phyloP scores from a whole-genome alignment of 805 yeast genomes.

The Monosporozyma siamensis region DNA sequence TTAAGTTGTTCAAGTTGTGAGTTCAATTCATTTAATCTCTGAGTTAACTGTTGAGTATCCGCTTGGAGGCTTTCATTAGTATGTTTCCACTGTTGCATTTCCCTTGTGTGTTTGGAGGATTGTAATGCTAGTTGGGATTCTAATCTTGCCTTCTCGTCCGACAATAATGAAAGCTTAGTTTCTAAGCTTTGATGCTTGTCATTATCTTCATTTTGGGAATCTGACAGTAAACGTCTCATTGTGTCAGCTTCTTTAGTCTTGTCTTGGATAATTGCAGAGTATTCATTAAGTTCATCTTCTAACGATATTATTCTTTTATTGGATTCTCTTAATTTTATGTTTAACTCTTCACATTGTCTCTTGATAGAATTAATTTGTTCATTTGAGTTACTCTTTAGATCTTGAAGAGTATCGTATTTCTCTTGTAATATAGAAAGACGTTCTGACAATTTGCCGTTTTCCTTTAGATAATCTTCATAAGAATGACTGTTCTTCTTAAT shows the following conservation, averaged over 20 bases:
- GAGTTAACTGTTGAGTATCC: constrained; percentile 28
- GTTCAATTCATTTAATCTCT: constrained; percentile 29
- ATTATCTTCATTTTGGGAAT: constrained; percentile 52
- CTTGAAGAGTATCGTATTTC: constrained; percentile 32
- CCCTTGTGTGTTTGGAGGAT: constrained; percentile 51
- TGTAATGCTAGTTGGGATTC: constrained; percentile 44
- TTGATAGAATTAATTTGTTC: constrained; percentile 42
- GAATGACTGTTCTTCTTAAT: constrained; percentile 32
- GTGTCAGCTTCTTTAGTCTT: constrained; percentile 70
- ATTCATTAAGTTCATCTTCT: constrained; percentile 76
- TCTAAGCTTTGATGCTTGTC: constrained; percentile 45
- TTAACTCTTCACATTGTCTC: constrained; percentile 64
- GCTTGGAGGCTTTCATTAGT: constrained; percentile 35
- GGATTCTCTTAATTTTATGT: constrained; percentile 58
- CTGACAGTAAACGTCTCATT: constrained; percentile 58
- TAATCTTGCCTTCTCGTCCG: constrained; percentile 53
- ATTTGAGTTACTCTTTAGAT: constrained; percentile 30
- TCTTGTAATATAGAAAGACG: constrained; percentile 32
- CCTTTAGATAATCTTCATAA: constrained; percentile 31
- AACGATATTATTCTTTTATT: constrained; percentile 51
- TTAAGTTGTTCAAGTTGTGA: constrained; percentile 27
- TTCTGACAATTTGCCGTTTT: constrained; percentile 36
- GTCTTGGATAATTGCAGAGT: constrained; percentile 64
- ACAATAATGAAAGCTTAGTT: constrained; percentile 39
- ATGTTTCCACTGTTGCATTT: constrained; percentile 51